Evolutionary conservation across 164 flowering plant species (phyloP).

Genomic region (Chimonanthus salicifolius): DNA sequence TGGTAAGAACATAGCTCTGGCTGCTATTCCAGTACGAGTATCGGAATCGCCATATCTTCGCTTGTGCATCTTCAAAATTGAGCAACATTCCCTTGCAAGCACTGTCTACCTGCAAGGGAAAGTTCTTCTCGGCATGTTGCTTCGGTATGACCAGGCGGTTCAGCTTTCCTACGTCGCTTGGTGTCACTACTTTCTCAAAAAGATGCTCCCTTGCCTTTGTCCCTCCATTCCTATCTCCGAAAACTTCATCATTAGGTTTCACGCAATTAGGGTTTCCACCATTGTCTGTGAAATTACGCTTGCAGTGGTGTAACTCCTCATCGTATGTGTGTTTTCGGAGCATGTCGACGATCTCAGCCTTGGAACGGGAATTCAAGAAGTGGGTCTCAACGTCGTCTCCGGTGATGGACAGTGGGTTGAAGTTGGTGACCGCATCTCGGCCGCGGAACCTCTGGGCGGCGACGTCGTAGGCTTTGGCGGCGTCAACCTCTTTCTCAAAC

Average conservation of each 20-base stretch:
- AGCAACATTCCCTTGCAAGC: slow-evolving; percentile 51
- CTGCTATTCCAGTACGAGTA: slow-evolving; percentile 94
- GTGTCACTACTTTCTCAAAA: slow-evolving; percentile 85
- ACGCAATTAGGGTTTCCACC: not conserved
- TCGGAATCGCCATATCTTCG: slow-evolving; percentile 81
- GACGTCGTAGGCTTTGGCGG: slow-evolving; percentile 76
- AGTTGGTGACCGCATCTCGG: slow-evolving; percentile 84
- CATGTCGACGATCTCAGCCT: slow-evolving; percentile 89
- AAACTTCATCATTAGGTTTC: not conserved
- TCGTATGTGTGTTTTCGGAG: slow-evolving; percentile 76
- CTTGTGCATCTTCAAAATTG: slow-evolving; percentile 62
- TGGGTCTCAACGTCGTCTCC: slow-evolving; percentile 35
- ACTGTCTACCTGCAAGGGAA: slow-evolving; percentile 48
- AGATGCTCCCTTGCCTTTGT: slow-evolving; percentile 41
- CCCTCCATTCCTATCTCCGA: slow-evolving; percentile 6
- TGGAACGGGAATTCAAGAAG: slow-evolving; percentile 72
- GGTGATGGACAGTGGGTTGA: slow-evolving; percentile 38
- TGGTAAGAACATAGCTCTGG: slow-evolving; percentile 84
- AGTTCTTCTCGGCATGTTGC: slow-evolving; percentile 87
- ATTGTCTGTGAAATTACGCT: slow-evolving; percentile 19
- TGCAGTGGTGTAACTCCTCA: slow-evolving; percentile 80
- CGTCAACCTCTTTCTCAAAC: slow-evolving; percentile 71
- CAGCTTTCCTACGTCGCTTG: slow-evolving; percentile 93
- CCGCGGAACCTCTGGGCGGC: slow-evolving; percentile 89
- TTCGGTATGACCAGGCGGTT: slow-evolving; percentile 91